A percentile compares a stretch with the other conserved stretches of the same genome.
Conservation (phyloP, 805 yeast genomes). For the Metschnikowia peoriensis region DNA sequence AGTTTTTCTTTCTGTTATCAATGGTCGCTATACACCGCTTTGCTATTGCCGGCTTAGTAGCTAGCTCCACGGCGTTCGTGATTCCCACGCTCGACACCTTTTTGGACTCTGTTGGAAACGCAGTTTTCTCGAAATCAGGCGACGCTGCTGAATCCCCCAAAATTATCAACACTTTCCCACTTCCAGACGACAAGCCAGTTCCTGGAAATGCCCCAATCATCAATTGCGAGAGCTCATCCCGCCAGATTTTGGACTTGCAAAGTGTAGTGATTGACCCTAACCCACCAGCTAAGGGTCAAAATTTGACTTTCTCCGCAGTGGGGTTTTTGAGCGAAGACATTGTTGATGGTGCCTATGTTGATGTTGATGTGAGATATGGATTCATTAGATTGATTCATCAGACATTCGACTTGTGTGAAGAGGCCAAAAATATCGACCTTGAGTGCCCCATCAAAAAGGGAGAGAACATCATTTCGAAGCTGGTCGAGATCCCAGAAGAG, state of each 20-base stretch:
- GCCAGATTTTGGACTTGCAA: conserved; percentile 64
- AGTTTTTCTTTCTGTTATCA: neutral
- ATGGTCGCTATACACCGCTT: conserved; percentile 19
- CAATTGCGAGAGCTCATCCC: conserved; percentile 64
- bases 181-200: conserved; percentile 57
- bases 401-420: conserved; percentile 91
- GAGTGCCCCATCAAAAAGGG: conserved; percentile 82
- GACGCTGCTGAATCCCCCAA: conserved; percentile 5
- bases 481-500: conserved; percentile 81
- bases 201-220: conserved; percentile 89
- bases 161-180: conserved; percentile 17
- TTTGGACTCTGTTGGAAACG: conserved; percentile 10
- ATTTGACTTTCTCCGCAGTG: conserved; percentile 73
- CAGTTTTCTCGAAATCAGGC: conserved; percentile 3
- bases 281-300: conserved; percentile 86
- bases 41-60: conserved; percentile 12
- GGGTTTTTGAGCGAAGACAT: conserved; percentile 60
- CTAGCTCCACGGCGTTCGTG: conserved; percentile 15
- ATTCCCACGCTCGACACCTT: conserved; percentile 14
- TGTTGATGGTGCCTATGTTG: conserved; percentile 88
- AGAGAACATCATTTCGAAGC: conserved; percentile 58
- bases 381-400: conserved; percentile 84
- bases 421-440: conserved; percentile 77
- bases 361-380: conserved; percentile 90
- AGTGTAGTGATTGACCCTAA: conserved; percentile 68